Evolutionary conservation across 768 basidiomycete genomes (phyloP).

Genomic region (Daedalea quercina): DNA sequence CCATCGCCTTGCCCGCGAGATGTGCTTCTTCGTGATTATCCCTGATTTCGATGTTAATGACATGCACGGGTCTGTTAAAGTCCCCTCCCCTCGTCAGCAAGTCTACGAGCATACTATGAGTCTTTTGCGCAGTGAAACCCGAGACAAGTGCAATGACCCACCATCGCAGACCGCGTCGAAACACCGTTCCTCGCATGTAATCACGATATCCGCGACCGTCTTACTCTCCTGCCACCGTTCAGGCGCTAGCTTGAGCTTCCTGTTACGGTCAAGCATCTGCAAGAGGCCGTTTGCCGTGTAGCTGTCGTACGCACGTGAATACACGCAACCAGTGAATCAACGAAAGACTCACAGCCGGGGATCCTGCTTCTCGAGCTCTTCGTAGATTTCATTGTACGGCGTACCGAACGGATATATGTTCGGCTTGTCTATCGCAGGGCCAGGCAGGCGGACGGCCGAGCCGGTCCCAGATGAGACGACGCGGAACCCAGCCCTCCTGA

Average conservation of each 20-base stretch:
- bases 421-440: slow-evolving; percentile 93
- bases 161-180: slow-evolving; percentile 99
- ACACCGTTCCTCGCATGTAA: slow-evolving; percentile 98
- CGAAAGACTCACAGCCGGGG: slow-evolving; percentile 56
- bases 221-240: slow-evolving; percentile 95
- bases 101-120: too few species aligned
- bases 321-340: too few species aligned
- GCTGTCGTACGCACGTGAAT: too few species aligned
- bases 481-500: slow-evolving; percentile 82
- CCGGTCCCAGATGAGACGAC: slow-evolving; percentile 96
- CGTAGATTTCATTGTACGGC: slow-evolving; percentile 92
- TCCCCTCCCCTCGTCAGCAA: slow-evolving; percentile 84
- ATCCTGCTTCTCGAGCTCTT: slow-evolving; percentile 83
- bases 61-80: slow-evolving; percentile 87
- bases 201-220: slow-evolving; percentile 89
- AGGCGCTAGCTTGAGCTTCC: slow-evolving; percentile 85
- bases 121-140: too few species aligned
- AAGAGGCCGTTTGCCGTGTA: slow-evolving; percentile 92
- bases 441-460: slow-evolving; percentile 93
- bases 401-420: slow-evolving; percentile 97
- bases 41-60: slow-evolving; percentile 98
- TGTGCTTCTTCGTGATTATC: slow-evolving; percentile 98
- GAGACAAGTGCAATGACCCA: slow-evolving; percentile 34
- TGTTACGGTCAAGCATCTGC: slow-evolving; percentile 94
- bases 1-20: slow-evolving; percentile 91